Evolutionary conservation across 2,329 filamentous ascomycete genomes (phyloP), one percentile per base, ranked within the genome.

Genomic region (Elsinoe australis): DNA sequence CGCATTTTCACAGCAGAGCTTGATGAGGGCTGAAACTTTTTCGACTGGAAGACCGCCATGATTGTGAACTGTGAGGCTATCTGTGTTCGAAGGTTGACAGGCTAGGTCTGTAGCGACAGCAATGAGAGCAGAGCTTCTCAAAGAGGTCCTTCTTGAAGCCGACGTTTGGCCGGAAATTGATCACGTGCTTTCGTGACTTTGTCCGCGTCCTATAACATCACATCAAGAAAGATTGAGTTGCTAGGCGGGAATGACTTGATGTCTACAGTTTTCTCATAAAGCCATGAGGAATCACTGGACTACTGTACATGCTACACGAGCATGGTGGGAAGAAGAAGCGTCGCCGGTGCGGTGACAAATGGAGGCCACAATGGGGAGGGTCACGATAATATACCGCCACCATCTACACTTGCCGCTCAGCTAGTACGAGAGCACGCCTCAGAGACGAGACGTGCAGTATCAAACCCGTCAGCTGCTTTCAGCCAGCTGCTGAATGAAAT

Each of bases 331-430:
- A 51, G 50, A 45, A 38, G 36, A 26, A 31, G 35, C 39, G 36
- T 36, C 12, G 34, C 44, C 5, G 31, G 14, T 14, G 33, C 48
- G 38, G 60, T 64, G 58, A 61, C 59, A 57, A 61, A 57, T 51
- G 54, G 46, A 56, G 47, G 26, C n/a, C n/a, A 28, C 18, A 50
- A 41, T 14, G 32, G 36, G 26, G 14, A 44, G 6, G 26, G 19
- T 9, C 14, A 6, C 24, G 47, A 50, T 35, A 61, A 63, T 55
- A 49, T 50, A 21, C 71, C 70, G 21, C 72, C 71, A 31, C 84
- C 87, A 9, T 95, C 89, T 12, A 94, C 88, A 7, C 75, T 95
- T 59, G 87, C 89, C 46, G 87, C 87, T 9, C 86, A 94, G 64
- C 80, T 95, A 50, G 87, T 92, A 54, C 82, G 86, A 61, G 87